Percentiles rank a stretch among this genome's conserved stretches.
These are phyloP conservation scores for Cercophora newfieldiana DNA, from an alignment of 495 filamentous ascomycete species.

Conservation along the genomic window DNA sequence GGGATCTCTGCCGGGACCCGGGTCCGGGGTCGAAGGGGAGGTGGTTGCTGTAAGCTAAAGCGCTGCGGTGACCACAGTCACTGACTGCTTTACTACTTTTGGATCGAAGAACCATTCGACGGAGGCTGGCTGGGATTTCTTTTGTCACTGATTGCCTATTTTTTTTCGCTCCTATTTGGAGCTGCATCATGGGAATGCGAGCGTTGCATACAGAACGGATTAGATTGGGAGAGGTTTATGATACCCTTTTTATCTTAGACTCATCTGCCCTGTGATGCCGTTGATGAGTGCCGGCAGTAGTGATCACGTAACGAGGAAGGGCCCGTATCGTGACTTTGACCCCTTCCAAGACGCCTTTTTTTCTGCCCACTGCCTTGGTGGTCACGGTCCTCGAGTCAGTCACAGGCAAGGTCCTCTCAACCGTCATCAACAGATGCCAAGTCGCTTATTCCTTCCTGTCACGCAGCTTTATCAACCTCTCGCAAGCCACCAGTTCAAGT, in stretches of 20 bases:
- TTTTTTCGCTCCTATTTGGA: neutral
- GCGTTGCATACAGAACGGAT: neutral
- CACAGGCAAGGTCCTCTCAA: neutral
- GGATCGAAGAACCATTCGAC: constrained; percentile 4
- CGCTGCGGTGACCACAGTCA: too few species aligned
- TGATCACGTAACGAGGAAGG: neutral
- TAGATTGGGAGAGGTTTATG: constrained; percentile 3
- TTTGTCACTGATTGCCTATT: neutral
- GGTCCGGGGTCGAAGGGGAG: neutral
- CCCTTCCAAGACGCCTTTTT: neutral
- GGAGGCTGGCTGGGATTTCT: neutral
- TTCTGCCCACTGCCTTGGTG: neutral
- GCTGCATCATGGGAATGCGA: neutral
- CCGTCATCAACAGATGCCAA: neutral
- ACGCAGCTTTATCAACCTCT: neutral
- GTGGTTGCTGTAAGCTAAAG: neutral
- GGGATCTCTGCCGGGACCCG: neutral
- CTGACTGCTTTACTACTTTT: too few species aligned
- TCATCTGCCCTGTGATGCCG: too few species aligned
- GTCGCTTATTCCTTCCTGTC: neutral
- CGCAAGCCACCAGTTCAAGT: neutral
- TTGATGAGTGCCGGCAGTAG: neutral
- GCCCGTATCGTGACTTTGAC: neutral
- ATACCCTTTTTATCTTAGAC: constrained; percentile 8
- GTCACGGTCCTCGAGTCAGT: neutral